Percentiles rank a stretch among this genome's conserved stretches.
These are phyloP conservation scores for Didymella pomorum DNA, from an alignment of 2,329 filamentous ascomycete species.

Conservation along the genomic window DNA sequence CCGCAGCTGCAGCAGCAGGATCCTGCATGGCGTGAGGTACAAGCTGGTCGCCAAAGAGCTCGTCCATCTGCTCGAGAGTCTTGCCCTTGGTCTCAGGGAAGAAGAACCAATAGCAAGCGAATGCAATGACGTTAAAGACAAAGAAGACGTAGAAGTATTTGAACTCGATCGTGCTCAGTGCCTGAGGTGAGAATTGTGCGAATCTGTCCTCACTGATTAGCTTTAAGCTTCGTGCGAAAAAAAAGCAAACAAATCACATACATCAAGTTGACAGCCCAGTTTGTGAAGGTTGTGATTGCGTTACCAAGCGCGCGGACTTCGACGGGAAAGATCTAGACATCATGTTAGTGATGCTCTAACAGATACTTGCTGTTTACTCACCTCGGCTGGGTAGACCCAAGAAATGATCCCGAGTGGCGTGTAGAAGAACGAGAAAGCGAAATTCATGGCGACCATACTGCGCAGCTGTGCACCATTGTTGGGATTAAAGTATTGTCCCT, in stretches of 20 bases:
- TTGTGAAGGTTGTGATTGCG: constrained; percentile 56
- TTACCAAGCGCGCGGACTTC: constrained; percentile 54
- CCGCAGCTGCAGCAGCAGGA: constrained; percentile 39
- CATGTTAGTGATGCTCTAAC: not conserved
- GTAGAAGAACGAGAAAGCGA: constrained; percentile 57
- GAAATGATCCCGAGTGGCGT: constrained; percentile 57
- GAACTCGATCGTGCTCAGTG: constrained; percentile 46
- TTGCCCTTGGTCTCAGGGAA: constrained; percentile 44
- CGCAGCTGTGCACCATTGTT: constrained; percentile 51
- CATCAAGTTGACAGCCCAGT: constrained; percentile 58
- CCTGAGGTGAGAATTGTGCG: constrained; percentile 59
- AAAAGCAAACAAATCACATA: too few relatives aligned
- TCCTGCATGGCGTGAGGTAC: constrained; percentile 50
- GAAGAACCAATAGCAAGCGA: constrained; percentile 39
- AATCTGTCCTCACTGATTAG: too few relatives aligned
- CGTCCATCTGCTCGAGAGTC: constrained; percentile 43
- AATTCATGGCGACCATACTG: constrained; percentile 58
- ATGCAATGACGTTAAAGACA: constrained; percentile 56
- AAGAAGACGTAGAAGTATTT: constrained; percentile 57
- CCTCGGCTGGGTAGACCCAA: constrained; percentile 58
- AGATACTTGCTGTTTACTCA: too few relatives aligned
- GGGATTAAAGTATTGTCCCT: constrained; percentile 50
- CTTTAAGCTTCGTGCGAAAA: too few relatives aligned
- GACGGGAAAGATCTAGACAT: constrained; percentile 53
- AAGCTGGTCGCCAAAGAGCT: constrained; percentile 45